Base-by-base conservation (phyloP, 805 yeast genomes). In the Candida glaebosa region DNA sequence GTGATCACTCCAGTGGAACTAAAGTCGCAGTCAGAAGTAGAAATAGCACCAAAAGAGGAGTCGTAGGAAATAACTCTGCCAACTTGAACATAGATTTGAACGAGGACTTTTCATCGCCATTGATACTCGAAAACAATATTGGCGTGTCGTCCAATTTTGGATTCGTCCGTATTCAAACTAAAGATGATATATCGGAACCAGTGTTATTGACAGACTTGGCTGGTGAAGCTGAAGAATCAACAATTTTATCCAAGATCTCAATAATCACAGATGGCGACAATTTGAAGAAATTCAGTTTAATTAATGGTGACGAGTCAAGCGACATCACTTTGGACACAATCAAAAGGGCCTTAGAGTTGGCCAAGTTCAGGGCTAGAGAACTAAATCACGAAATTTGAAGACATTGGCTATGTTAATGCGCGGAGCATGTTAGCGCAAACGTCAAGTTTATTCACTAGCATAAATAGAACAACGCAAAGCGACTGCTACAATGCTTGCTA, bases 201-300 rank as follows among this genome's bases (percentile, higher is more conserved):
- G 66, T 79, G 0, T 52, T 87, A 12, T 58, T 88, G 36, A 81
- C 86, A 1, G 96, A 88, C 56, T 53, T 87, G 31, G 95, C 87
- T 57, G 95, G 95, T 10, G 91, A 84, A 45, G 84, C 89, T 4
- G 96, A 88, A 59, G 95, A 87, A 53, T 54, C 67, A 9, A 71
- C 81, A 24, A 71, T 82, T 2, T 62, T 61, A 34, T 78, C 85
- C 33, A 72, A 79, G 15, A 62, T 87, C 12, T 62, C 70, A 17
- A 69, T 79, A 1, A 69, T 81, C 12, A 51, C 58, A 3, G 54
- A 51, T 35, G 42, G 43, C 2, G 42, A 48, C n/a, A 38, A 26
- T 4, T 40, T 47, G 9, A 71, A 67, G 39, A 65, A 72, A 19
- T 60, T 81, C 9, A 72, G 70, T 17, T 55, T 82, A 3, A 54